Conservation (phyloP, 805 yeast species). For the Cyberlindnera maclurae region DNA sequence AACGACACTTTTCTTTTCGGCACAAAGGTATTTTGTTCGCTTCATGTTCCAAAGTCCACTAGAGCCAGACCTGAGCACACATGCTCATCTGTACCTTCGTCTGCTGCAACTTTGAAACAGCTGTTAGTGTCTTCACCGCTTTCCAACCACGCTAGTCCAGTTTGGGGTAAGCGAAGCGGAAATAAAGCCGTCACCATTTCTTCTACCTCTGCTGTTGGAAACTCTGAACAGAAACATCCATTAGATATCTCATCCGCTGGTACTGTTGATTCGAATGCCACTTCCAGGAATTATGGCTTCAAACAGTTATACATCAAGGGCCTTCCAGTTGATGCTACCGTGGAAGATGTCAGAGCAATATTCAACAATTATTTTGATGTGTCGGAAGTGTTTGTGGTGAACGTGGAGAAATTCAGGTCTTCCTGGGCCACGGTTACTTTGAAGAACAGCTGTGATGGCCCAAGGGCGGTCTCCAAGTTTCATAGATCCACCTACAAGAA, state of each 20-base stretch:
- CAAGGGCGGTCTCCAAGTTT: constrained; percentile 32
- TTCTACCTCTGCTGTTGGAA: no score
- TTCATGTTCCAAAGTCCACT: constrained; percentile 30
- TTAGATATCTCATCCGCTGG: no score
- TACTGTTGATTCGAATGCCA: no score
- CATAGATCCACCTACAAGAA: constrained; percentile 25
- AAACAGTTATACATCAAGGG: constrained; percentile 40
- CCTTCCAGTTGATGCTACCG: constrained; percentile 33
- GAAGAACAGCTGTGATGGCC: constrained; percentile 36
- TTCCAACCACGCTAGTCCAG: no score
- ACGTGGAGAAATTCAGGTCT: constrained; percentile 24
- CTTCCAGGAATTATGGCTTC: constrained; percentile 2
- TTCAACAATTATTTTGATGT: constrained; percentile 44
- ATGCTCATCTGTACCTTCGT: constrained; percentile 1
- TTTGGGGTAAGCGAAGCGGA: no score
- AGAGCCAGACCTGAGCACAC: constrained; percentile 3
- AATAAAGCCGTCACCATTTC: no score
- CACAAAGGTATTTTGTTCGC: constrained; percentile 28
- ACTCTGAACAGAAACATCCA: no score
- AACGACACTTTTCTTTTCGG: constrained; percentile 27
- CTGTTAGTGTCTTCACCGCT: no score
- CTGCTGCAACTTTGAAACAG: constrained; percentile 5
- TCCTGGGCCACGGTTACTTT: constrained; percentile 46
- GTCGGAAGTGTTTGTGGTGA: constrained; percentile 46
- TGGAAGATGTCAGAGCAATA: constrained; percentile 33